phyloP scores from a whole-genome alignment of 345 rosid genomes.

The Pugionium cornutum region DNA sequence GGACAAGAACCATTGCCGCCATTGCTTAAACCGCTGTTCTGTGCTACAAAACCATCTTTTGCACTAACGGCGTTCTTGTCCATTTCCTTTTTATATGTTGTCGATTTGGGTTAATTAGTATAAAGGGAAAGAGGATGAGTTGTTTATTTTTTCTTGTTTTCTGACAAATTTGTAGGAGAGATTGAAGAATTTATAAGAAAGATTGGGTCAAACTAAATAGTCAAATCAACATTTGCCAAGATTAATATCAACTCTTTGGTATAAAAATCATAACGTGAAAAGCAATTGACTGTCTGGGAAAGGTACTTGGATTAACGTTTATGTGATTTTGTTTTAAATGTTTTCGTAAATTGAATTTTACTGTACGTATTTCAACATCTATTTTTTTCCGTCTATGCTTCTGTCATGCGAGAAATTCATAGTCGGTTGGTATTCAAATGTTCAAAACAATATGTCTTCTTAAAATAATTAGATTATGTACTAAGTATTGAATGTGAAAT shows the following conservation, averaged over 20 bases:
- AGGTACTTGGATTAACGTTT: neutral
- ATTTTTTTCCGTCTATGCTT: too few relatives aligned
- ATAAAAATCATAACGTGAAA: neutral
- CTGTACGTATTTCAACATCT: neutral
- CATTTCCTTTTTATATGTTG: conserved; percentile 1
- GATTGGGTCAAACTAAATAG: neutral
- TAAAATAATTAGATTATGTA: too few relatives aligned
- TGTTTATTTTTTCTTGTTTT: too few relatives aligned
- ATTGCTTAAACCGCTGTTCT: too few relatives aligned
- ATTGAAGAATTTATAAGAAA: conserved; percentile 13
- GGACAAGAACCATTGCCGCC: too few relatives aligned
- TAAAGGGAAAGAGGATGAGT: too few relatives aligned
- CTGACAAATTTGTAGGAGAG: neutral
- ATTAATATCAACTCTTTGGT: neutral
- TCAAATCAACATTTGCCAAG: conserved; percentile 19
- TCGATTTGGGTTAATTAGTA: too few relatives aligned
- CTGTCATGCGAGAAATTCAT: too few relatives aligned
- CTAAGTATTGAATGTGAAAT: too few relatives aligned
- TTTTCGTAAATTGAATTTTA: neutral
- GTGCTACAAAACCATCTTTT: too few relatives aligned
- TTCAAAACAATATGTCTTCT: too few relatives aligned
- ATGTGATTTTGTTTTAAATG: neutral
- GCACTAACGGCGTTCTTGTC: neutral
- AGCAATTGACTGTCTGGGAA: neutral
- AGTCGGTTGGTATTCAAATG: too few relatives aligned